Conservation (phyloP, 805 yeast species). For the Wickerhamomyces alni region DNA sequence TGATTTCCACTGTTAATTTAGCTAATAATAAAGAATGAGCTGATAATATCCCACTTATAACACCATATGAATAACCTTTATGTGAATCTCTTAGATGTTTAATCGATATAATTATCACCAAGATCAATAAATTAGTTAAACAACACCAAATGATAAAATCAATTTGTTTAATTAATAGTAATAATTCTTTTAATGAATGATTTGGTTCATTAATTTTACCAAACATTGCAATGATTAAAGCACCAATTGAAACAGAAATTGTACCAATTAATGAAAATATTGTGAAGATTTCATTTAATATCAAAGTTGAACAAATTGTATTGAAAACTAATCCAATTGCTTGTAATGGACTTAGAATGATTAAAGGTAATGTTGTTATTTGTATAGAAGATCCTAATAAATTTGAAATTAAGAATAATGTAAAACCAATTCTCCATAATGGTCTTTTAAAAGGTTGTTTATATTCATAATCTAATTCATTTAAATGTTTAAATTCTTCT, state of each 20-base stretch:
- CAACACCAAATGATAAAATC: conserved; percentile 56
- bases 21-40: conserved; percentile 85
- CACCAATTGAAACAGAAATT: conserved; percentile 61
- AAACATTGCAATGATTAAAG: conserved; percentile 68
- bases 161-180: conserved; percentile 33
- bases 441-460: conserved; percentile 38
- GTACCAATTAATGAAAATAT: conserved; percentile 57
- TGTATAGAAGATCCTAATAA: conserved; percentile 79
- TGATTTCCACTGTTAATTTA: conserved; percentile 72
- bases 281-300: conserved; percentile 67
- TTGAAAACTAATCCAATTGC: conserved; percentile 87
- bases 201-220: conserved; percentile 56
- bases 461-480: conserved; percentile 17
- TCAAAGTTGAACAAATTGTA: conserved; percentile 60
- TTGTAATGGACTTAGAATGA: conserved; percentile 75
- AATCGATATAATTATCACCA: conserved; percentile 25
- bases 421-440: conserved; percentile 72
- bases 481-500: conserved; percentile 23
- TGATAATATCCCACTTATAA: conserved; percentile 68
- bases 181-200: conserved; percentile 42
- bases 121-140: conserved; percentile 27
- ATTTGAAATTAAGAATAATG: conserved; percentile 66
- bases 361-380: conserved; percentile 75
- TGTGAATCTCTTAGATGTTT: too few relatives aligned
- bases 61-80: conserved; percentile 41